A percentile compares a stretch with the other conserved stretches of the same genome.
phyloP scores from a whole-genome alignment of 306 rosid genomes.

The Cicer arietinum region DNA sequence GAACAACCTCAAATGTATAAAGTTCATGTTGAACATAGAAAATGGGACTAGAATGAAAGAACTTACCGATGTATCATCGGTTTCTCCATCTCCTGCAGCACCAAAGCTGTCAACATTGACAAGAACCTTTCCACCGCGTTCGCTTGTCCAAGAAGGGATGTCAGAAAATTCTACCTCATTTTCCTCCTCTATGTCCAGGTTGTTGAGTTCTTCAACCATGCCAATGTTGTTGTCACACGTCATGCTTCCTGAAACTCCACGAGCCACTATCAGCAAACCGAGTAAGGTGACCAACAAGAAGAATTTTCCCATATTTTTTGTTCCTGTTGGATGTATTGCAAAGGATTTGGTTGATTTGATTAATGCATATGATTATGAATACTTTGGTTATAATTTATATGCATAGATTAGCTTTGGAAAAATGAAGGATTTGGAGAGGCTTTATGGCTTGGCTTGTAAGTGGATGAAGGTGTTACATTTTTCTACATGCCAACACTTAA shows the following conservation, averaged over 20 bases:
- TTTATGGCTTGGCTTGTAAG: slow-evolving; percentile 99
- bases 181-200: slow-evolving; percentile 63
- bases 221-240: slow-evolving; percentile 51
- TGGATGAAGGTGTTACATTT: slow-evolving; percentile 80
- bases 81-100: slow-evolving; percentile 83
- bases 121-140: slow-evolving; percentile 85
- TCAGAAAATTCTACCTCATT: slow-evolving; percentile 56
- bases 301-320: slow-evolving; percentile 66
- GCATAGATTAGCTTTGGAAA: slow-evolving; percentile 57
- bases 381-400: slow-evolving; percentile 75
- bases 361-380: slow-evolving; percentile 65
- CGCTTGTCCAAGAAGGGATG: slow-evolving; percentile 76
- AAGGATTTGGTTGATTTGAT: slow-evolving; percentile 61
- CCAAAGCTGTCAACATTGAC: slow-evolving; percentile 93
- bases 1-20: slow-evolving; percentile 17
- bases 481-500: slow-evolving; percentile 87
- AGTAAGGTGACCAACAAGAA: slow-evolving; percentile 56
- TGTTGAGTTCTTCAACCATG: slow-evolving; percentile 61
- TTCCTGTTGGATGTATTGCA: slow-evolving; percentile 43
- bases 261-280: slow-evolving; percentile 59
- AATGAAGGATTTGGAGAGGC: slow-evolving; percentile 63
- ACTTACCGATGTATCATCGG: slow-evolving; percentile 85
- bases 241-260: slow-evolving; percentile 67
- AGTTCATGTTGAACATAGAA: slow-evolving; percentile 31
- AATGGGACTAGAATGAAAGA: slow-evolving; percentile 22